Evolutionary conservation across 2,329 filamentous ascomycete genomes (phyloP).

Genomic region (Chalaropsis ovoidea): DNA sequence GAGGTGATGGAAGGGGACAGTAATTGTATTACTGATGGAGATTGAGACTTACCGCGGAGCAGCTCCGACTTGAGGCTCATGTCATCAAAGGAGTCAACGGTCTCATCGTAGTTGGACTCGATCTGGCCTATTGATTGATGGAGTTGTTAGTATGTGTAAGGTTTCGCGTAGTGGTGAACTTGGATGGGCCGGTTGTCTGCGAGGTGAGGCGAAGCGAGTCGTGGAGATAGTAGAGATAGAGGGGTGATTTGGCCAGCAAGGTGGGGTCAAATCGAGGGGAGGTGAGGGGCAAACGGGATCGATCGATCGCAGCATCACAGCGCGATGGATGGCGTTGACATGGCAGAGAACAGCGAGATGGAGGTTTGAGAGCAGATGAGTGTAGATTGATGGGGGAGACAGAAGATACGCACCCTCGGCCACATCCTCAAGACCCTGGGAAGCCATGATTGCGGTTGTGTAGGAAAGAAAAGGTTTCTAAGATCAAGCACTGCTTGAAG

Average conservation of each 20-base stretch:
- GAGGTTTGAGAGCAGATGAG: background rate
- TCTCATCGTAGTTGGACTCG: conserved; percentile 99
- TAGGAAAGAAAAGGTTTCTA: conserved; percentile 41
- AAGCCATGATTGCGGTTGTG: conserved; percentile 88
- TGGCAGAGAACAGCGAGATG: background rate
- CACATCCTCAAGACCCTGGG: conserved; percentile 97
- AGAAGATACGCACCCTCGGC: conserved; percentile 62
- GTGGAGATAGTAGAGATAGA: background rate
- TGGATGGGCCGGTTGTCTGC: background rate
- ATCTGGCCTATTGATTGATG: conserved; percentile 64
- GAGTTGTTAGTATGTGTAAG: conserved; percentile 6
- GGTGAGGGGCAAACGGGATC: background rate
- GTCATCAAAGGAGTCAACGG: conserved; percentile 96
- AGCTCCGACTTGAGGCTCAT: conserved; percentile 97
- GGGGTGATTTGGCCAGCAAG: conserved; percentile 8
- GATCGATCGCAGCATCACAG: background rate
- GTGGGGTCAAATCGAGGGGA: conserved; percentile 17
- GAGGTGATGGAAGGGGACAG: background rate
- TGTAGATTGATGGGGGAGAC: background rate
- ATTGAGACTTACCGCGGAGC: conserved; percentile 57
- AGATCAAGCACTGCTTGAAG: conserved; percentile 74
- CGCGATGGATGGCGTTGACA: background rate
- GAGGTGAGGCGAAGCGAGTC: background rate
- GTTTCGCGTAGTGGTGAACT: background rate
- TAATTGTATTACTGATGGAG: background rate